Percentiles rank a stretch among this genome's conserved stretches.
These are phyloP conservation scores for Lentinula edodes DNA, from an alignment of 768 basidiomycete genomes.

Conservation along the genomic window DNA sequence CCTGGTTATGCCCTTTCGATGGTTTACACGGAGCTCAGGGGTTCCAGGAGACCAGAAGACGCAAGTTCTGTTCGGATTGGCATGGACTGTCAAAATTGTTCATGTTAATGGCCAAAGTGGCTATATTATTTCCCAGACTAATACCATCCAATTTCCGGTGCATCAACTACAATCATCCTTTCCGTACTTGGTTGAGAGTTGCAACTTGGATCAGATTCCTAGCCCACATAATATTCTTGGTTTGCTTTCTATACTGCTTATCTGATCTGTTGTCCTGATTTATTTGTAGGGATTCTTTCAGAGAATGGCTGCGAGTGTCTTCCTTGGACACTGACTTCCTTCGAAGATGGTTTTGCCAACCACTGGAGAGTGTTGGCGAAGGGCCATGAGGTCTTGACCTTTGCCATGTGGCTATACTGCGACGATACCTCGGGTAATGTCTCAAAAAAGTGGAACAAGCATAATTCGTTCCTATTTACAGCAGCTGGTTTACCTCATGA, in stretches of 20 bases:
- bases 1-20: not conserved
- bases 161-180: constrained; percentile 10
- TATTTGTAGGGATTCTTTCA: not conserved
- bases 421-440: constrained; percentile 23
- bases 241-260: not conserved
- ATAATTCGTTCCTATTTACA: constrained; percentile 20
- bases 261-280: not conserved
- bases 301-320: not conserved
- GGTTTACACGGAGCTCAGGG: not conserved
- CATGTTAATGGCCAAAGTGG: no score
- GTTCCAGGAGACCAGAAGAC: no score
- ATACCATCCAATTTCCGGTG: not conserved
- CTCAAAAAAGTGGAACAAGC: constrained; percentile 23
- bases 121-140: no score
- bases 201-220: not conserved
- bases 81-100: no score
- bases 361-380: not conserved
- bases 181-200: not conserved
- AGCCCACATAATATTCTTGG: not conserved
- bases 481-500: constrained; percentile 14
- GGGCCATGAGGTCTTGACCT: constrained; percentile 6
- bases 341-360: not conserved
- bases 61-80: no score
- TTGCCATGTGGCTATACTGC: constrained; percentile 17
- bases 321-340: not conserved